Evolutionary conservation across 2,329 filamentous ascomycete genomes (phyloP).

Genomic region (Fusarium algeriense): DNA sequence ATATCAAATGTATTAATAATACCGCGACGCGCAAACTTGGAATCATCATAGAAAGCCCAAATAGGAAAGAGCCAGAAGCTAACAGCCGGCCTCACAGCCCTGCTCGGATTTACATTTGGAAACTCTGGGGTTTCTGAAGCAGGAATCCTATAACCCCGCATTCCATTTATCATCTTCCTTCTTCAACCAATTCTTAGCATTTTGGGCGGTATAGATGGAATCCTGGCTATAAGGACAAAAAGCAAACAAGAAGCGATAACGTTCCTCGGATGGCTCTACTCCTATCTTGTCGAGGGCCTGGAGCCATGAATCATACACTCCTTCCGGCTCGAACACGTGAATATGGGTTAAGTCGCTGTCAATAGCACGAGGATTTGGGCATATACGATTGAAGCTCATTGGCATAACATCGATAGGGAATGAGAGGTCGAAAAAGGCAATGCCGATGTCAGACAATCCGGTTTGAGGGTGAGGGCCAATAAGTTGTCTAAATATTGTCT

Average conservation of each 20-base stretch:
- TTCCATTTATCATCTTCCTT: not conserved
- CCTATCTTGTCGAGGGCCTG: not conserved
- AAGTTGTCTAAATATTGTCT: rapidly evolving
- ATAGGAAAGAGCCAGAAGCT: not conserved
- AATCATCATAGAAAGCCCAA: not conserved
- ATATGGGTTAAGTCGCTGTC: not conserved
- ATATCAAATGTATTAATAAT: not conserved
- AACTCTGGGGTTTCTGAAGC: not conserved
- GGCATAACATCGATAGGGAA: not conserved
- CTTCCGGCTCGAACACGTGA: not conserved
- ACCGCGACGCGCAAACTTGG: not conserved
- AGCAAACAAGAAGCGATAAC: not conserved
- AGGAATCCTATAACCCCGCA: rapidly evolving
- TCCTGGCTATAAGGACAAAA: rapidly evolving
- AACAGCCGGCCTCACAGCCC: not conserved
- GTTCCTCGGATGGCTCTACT: not conserved
- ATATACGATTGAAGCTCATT: not conserved
- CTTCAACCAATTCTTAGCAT: not conserved
- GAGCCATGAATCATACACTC: not conserved
- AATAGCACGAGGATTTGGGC: not conserved
- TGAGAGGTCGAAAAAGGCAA: not conserved
- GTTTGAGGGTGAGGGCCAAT: not conserved
- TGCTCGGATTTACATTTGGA: not conserved
- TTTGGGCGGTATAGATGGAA: not conserved
- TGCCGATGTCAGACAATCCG: rapidly evolving